Percentiles rank a stretch among this genome's conserved stretches.
Conservation (phyloP, 352 stramenopile species). For the Saprolegnia diclina region DNA sequence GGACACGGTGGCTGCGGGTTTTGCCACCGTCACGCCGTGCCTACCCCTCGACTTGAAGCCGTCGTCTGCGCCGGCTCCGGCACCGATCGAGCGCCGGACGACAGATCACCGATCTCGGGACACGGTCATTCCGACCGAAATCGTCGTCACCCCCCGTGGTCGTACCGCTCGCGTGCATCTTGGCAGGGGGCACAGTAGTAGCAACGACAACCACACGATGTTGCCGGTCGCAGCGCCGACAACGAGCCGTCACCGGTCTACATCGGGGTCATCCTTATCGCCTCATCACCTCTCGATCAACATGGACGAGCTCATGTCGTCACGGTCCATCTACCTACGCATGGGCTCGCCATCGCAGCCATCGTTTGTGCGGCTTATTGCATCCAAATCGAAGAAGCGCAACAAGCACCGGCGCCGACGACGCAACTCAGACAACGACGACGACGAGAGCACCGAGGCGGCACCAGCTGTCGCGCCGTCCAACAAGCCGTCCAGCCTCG, state of each 20-base stretch:
- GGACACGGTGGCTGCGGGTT: neutral
- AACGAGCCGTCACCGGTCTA: neutral
- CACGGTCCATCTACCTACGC: neutral
- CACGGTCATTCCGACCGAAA: neutral
- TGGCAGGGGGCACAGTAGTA: neutral
- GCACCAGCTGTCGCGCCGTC: neutral
- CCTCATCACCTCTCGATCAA: constrained; percentile 12
- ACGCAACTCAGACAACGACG: neutral
- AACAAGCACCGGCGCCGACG: neutral
- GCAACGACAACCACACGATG: neutral
- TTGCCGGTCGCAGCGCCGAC: neutral
- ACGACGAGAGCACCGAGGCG: neutral
- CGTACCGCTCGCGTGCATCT: constrained; percentile 1
- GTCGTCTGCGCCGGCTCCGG: neutral
- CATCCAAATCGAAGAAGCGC: constrained; percentile 5
- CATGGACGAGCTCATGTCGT: constrained; percentile 18
- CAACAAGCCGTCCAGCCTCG: neutral
- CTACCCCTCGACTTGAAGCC: constrained; percentile 5
- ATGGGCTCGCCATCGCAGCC: constrained; percentile 8
- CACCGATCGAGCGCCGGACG: neutral
- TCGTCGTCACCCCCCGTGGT: neutral
- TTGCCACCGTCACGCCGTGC: neutral
- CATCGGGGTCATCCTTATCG: neutral
- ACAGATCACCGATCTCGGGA: neutral
- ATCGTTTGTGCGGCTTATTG: neutral